Base-by-base conservation (phyloP, 1,284 basidiomycete genomes). In the Cystobasidium slooffiae region DNA sequence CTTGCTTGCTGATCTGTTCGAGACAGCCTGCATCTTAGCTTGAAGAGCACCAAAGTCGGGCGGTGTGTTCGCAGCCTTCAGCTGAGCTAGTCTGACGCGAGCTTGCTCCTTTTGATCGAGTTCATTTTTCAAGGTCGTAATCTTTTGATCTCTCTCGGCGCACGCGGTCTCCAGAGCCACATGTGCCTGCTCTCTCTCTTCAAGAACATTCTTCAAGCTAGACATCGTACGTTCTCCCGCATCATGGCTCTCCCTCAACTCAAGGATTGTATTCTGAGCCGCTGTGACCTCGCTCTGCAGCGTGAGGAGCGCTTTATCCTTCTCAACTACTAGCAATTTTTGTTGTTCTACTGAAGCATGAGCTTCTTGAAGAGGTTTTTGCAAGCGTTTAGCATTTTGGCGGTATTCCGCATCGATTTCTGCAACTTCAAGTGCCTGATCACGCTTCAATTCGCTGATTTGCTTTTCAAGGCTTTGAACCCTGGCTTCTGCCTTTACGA, bases 21-120 rank as follows among this genome's bases (percentile, higher is more conserved):
- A 56, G 22, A 66, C 63, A 22, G 70, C 62, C 59, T 65, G 51
- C 20, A 73, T 64, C 44, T 66, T 65, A 24, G 51, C 55, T 39
- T 47, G 52, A 46, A 73, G 63, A 1, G 70, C 49, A 47, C 31
- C 22, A 46, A 56, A 65, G 52, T 73, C 70, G 12, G 69, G 69
- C 6, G 70, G 70, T 9, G 61, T 51, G 22, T 73, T 73, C 9
- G 70, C 47, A 46, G 70, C 70, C 22, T 66, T 65, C 22, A 73
- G 39, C 49, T 72, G 56, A 20, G 58, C 62, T 16, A 47, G 46
- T 43, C 69, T 59, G 24, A 55, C 47, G 12, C 70, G 70, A 18
- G 62, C 63, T 20, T 51, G 47, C 46, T 73, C 62, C 31, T 73
- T 64, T 7, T 39, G 55, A 18, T 73, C 63, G 6, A 73, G 59